Evolutionary conservation across 108 stramenopile genomes (phyloP), one percentile per base, ranked within the genome.

Genomic region (Nitzschia sp.): DNA sequence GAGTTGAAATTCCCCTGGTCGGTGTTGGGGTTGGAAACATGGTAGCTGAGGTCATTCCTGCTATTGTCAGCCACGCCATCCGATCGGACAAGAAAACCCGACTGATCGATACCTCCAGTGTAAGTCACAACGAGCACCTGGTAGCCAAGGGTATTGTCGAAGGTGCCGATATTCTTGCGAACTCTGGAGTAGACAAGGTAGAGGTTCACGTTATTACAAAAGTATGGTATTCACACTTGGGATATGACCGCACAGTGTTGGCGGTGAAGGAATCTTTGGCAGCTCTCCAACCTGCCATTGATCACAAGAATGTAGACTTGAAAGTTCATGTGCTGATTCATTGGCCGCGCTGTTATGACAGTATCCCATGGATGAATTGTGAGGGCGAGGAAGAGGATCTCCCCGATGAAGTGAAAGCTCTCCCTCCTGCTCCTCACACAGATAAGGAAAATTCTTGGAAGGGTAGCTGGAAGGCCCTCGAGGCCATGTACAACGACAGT

Each of bases 161-260:
- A 26, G 73, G 73, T 53, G 54, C 57, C 50, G 74, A 66, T 6
- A 48, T 53, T 21, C 26, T 71, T 26, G 43, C 38, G 12, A 43
- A 62, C 9, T 20, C 61, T 19, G 56, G 67, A 68, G 55, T 29
- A 24, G 21, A 60, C 41, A 51, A 69, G 43, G 29, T 61, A 11
- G 77, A 73, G 46, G 61, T 94, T 20, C 93, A 94, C 53, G 80
- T 94, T 3, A 80, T 91, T 11, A 91, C 93, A 10, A 94, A 94
- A 68, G 87, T 94, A 0, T 95, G 94, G 94, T 95, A 92, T 63
- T 91, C 94, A n/a, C 83, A 95, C 67, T 57, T 95, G 10, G 91
- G 91, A 9, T 92, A 95, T 65, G 88, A 89, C 22, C 67, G 94
- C 57, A 95, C 94, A 2, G 84, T 80, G 14, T 42, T 87, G 12